A percentile compares a stretch with the other conserved stretches of the same genome.
Evolutionary conservation across 1,139 yeast species (phyloP).

Genomic region (Geotrichum carabidarum): DNA sequence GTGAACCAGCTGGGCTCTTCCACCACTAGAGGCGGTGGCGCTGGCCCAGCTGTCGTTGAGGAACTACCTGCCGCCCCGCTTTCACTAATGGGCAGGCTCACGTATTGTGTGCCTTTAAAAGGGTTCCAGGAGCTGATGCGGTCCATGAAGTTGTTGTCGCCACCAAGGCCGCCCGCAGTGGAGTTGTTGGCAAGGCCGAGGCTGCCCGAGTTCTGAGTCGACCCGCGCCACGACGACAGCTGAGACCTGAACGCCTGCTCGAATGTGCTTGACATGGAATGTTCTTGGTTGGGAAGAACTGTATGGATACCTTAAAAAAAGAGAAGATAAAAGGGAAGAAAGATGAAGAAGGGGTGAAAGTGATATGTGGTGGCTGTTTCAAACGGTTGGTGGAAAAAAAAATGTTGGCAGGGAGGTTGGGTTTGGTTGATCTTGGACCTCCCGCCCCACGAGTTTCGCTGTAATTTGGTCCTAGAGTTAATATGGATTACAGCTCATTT

Average conservation of each 20-base stretch:
- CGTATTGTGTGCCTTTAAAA: constrained; percentile 45
- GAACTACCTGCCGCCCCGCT: constrained; percentile 44
- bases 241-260: constrained; percentile 39
- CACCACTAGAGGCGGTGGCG: constrained; percentile 15
- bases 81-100: constrained; percentile 50
- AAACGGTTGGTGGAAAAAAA: too few relatives aligned
- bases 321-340: too few relatives aligned
- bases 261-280: constrained; percentile 20
- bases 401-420: too few relatives aligned
- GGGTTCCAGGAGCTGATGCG: constrained; percentile 41
- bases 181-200: constrained; percentile 28
- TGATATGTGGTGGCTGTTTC: too few relatives aligned
- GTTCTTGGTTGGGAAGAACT: too few relatives aligned
- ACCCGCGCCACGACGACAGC: constrained; percentile 36
- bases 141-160: constrained; percentile 37
- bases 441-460: too few relatives aligned
- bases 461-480: too few relatives aligned
- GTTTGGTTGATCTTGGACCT: too few relatives aligned
- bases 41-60: constrained; percentile 16
- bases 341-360: too few relatives aligned
- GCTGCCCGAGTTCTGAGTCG: constrained; percentile 29
- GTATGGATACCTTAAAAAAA: too few relatives aligned
- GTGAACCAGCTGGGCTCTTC: constrained; percentile 58
- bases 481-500: too few relatives aligned
- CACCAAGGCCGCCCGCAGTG: constrained; percentile 24